Conservation (phyloP, 192 early-diverging fungal species). For the Spinellus fusiger region DNA sequence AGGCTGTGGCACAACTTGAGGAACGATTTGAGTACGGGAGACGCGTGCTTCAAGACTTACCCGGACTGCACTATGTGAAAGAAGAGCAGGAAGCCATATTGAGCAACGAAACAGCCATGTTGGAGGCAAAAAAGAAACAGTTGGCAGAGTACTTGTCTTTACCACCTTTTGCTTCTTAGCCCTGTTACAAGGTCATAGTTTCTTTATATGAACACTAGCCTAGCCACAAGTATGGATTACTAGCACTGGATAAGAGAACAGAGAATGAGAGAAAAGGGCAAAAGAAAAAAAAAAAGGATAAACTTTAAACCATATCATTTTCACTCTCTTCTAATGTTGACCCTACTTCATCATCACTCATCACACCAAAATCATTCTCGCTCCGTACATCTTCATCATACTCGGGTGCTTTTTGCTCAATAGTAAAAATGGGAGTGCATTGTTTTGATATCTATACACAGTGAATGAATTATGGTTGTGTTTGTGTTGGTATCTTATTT, state of each 20-base stretch:
- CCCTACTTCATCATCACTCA: slow-evolving; percentile 28
- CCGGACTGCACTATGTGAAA: slow-evolving; percentile 26
- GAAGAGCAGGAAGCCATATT: slow-evolving; percentile 27
- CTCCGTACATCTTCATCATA: slow-evolving; percentile 52
- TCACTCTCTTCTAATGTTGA: background rate
- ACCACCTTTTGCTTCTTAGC: slow-evolving; percentile 3
- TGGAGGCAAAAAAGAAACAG: slow-evolving; percentile 16
- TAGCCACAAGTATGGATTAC: too few relatives aligned
- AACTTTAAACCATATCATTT: too few relatives aligned
- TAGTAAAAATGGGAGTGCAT: slow-evolving; percentile 53
- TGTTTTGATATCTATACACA: slow-evolving; percentile 31
- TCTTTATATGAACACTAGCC: too few relatives aligned
- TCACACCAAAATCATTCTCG: slow-evolving; percentile 35
- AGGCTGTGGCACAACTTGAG: slow-evolving; percentile 25
- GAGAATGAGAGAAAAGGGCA: too few relatives aligned
- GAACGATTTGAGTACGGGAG: slow-evolving; percentile 23
- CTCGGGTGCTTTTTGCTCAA: slow-evolving; percentile 58
- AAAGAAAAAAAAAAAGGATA: too few relatives aligned
- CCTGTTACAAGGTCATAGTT: too few relatives aligned
- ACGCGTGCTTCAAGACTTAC: slow-evolving; percentile 23
- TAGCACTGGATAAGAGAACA: too few relatives aligned
- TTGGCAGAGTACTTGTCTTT: slow-evolving; percentile 11
- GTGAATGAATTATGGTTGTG: background rate
- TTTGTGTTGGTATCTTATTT: background rate
- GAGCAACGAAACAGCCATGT: slow-evolving; percentile 10